Evolutionary conservation across 2,329 filamentous ascomycete genomes (phyloP), one percentile per base, ranked within the genome.

Genomic region (Colletotrichum somersetense): DNA sequence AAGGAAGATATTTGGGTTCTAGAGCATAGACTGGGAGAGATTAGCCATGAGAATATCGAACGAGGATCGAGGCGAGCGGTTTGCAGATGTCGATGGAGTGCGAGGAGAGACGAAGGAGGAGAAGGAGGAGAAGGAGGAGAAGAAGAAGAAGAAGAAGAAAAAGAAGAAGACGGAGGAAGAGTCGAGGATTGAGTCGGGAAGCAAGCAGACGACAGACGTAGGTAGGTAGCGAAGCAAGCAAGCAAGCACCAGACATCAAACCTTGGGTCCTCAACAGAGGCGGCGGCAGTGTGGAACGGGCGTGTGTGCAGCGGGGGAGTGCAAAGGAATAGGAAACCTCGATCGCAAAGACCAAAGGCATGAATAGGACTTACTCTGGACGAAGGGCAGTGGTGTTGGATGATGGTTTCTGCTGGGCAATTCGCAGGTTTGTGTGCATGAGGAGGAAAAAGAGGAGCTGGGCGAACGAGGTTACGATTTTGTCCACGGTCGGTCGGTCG

Each of bases 391-490:
- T 68, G 70, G 76, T 75, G 76, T 76, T 79, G 78, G 62, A 75
- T 76, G 80, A 76, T 77, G 79, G 78, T 79, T 78, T 77, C 77
- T 80, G 78, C 75, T 77, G 77, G 75, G 73, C 77, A 78, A 77
- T 77, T 77, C 79, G 77, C 77, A 79, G 80, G 79, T 77, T 72
- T 79, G 80, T 81, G 82, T 82, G 61, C 78, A 82, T 80, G 80
- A 79, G 80, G 72, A 69, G 73, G 73, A 82, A 83, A 83, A 83
- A 83, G 82, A 83, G 82, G 82, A 83, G 80, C 78, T 76, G 77
- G 78, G 77, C 75, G 78, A 82, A 77, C 75, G 78, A 82, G 77
- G 81, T 80, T 78, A 79, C 77, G 80, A 82, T 82, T 83, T 83
- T 82, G 81, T 81, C 80, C 78, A 76, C 78, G 77, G 76, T 74